Evolutionary conservation across 1,284 basidiomycete species (phyloP).

Genomic region (Xanthoconium separans): DNA sequence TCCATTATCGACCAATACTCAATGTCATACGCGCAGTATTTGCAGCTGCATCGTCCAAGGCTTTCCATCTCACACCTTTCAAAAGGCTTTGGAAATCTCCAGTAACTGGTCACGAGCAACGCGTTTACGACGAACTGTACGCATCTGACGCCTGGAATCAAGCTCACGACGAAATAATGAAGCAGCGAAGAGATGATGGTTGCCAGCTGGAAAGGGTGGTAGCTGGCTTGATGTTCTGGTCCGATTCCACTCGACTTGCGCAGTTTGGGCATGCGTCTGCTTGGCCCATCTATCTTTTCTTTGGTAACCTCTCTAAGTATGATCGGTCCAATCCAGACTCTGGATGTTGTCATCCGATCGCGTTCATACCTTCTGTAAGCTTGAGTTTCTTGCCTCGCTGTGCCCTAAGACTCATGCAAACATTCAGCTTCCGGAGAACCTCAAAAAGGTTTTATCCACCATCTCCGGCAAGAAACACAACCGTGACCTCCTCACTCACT

Average conservation of each 20-base stretch:
- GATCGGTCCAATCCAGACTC: background rate
- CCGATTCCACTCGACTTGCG: constrained; percentile 37
- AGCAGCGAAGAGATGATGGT: background rate
- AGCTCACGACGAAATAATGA: background rate
- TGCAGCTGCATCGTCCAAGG: background rate
- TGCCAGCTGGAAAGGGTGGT: background rate
- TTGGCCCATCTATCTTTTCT: constrained; percentile 26
- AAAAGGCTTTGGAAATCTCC: background rate
- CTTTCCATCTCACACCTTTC: background rate
- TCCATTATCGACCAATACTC: background rate
- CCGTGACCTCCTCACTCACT: background rate
- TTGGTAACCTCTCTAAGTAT: background rate
- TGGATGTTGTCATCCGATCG: constrained; percentile 2
- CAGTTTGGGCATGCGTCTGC: constrained; percentile 33
- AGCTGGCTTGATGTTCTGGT: constrained; percentile 31
- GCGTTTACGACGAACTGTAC: background rate
- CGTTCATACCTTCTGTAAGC: background rate
- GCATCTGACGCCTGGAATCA: background rate
- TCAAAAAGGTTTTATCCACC: background rate
- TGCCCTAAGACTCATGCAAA: background rate
- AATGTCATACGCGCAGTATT: background rate
- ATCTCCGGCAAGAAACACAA: background rate
- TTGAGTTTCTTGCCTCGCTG: background rate
- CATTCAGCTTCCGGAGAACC: background rate
- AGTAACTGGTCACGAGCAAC: background rate